These are phyloP conservation scores for Backusella mclennaniae DNA, from an alignment of 192 early-diverging fungal genomes.

Conservation along the genomic window DNA sequence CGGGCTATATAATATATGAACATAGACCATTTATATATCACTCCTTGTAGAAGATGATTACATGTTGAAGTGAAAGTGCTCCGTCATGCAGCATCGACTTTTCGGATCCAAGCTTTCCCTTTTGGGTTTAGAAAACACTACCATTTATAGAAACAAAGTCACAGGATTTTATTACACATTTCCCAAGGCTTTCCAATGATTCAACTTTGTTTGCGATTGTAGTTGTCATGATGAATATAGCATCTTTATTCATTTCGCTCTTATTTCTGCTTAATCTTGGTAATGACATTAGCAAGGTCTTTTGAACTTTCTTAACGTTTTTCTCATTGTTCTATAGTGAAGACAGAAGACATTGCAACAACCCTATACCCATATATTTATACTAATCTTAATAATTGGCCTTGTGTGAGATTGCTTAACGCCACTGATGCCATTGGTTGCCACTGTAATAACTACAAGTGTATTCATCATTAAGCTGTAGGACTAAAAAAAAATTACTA, in stretches of 20 bases:
- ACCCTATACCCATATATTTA: conserved; percentile 43
- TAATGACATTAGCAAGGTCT: not conserved
- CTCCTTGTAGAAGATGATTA: too few relatives aligned
- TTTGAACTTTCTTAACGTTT: not conserved
- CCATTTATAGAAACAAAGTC: not conserved
- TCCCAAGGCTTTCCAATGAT: too few relatives aligned
- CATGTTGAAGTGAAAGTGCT: too few relatives aligned
- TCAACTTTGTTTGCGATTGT: not conserved
- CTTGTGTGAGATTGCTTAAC: conserved; percentile 59
- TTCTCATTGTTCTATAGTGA: not conserved
- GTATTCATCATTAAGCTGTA: not conserved
- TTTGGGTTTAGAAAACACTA: not conserved
- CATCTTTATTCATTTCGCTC: not conserved
- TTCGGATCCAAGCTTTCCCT: too few relatives aligned
- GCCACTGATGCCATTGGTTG: conserved; percentile 58
- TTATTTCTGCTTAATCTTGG: not conserved
- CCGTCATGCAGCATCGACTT: too few relatives aligned
- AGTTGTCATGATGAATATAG: not conserved
- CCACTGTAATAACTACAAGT: conserved; percentile 41
- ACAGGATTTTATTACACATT: too few relatives aligned
- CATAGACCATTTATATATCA: too few relatives aligned
- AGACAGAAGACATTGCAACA: conserved; percentile 31
- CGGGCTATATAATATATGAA: too few relatives aligned
- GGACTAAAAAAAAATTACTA: not conserved
- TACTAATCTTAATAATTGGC: conserved; percentile 43